phyloP scores from a whole-genome alignment of 164 flowering plant genomes.

The Houttuynia cordata region DNA sequence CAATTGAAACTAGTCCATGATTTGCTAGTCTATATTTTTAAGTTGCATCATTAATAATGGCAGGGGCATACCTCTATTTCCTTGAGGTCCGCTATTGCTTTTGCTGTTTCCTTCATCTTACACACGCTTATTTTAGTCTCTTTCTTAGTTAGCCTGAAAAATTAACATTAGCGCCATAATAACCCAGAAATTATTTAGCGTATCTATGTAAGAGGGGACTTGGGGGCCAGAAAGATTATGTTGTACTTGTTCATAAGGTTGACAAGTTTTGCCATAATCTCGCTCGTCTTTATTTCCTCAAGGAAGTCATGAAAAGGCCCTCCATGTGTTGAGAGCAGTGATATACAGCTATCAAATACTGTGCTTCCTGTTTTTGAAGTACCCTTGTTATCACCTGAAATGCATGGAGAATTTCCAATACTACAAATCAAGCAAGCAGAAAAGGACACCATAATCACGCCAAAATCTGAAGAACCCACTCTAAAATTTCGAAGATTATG shows the following conservation, averaged over 20 bases:
- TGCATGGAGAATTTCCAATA: background rate
- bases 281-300: constrained; percentile 14
- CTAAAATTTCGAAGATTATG: too few relatives aligned
- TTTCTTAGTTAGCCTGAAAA: background rate
- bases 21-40: too few relatives aligned
- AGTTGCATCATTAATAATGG: too few relatives aligned
- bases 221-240: too few relatives aligned
- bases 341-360: background rate
- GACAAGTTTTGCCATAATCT: constrained; percentile 3
- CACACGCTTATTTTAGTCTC: background rate
- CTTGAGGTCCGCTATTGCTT: background rate
- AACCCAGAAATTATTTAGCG: too few relatives aligned
- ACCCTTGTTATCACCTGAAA: background rate
- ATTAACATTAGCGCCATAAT: too few relatives aligned
- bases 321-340: background rate
- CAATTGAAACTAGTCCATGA: too few relatives aligned
- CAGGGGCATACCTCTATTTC: background rate
- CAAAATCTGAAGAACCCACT: too few relatives aligned
- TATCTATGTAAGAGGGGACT: too few relatives aligned
- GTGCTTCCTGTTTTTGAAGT: background rate
- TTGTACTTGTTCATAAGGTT: constrained; percentile 12
- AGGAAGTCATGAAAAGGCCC: constrained; percentile 12
- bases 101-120: background rate
- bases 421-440: background rate
- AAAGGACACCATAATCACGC: background rate